These are phyloP conservation scores for Lachancea sp. DNA, from an alignment of 805 yeast genomes.

Conservation along the genomic window DNA sequence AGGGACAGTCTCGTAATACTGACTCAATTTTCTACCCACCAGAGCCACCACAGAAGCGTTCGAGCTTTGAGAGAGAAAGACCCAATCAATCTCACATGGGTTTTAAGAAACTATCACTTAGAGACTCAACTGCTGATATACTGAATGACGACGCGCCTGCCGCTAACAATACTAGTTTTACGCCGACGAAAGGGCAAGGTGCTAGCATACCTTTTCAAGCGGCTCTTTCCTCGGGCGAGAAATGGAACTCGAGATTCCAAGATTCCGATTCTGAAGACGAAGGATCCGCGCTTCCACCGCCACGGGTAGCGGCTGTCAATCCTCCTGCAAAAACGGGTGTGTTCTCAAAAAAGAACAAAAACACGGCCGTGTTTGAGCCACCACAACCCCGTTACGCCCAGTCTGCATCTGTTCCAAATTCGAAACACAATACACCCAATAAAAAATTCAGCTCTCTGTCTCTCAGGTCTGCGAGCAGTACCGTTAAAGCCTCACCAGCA, in stretches of 20 bases:
- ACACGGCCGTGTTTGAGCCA: conserved; percentile 8
- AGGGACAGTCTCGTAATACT: conserved; percentile 12
- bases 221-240: conserved; percentile 13
- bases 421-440: conserved; percentile 11
- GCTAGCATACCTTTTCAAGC: conserved; percentile 12
- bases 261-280: conserved; percentile 61
- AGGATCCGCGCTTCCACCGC: conserved; percentile 15
- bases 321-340: conserved; percentile 10
- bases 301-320: conserved; percentile 11
- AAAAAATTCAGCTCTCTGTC: conserved; percentile 21
- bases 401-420: conserved; percentile 12
- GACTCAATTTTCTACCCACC: conserved; percentile 29
- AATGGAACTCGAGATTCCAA: conserved; percentile 48
- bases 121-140: conserved; percentile 25
- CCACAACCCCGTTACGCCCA: conserved; percentile 14
- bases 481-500: conserved; percentile 9
- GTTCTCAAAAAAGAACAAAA: conserved; percentile 17
- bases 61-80: conserved; percentile 52
- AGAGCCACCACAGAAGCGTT: conserved; percentile 37
- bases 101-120: conserved; percentile 33
- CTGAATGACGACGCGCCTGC: conserved; percentile 10
- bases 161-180: conserved; percentile 1
- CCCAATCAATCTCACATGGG: conserved; percentile 30
- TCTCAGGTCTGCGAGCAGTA: conserved; percentile 20
- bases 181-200: conserved; percentile 15